phyloP scores from a whole-genome alignment of 73 alveolate species.

The Paraurostyla sp. region DNA sequence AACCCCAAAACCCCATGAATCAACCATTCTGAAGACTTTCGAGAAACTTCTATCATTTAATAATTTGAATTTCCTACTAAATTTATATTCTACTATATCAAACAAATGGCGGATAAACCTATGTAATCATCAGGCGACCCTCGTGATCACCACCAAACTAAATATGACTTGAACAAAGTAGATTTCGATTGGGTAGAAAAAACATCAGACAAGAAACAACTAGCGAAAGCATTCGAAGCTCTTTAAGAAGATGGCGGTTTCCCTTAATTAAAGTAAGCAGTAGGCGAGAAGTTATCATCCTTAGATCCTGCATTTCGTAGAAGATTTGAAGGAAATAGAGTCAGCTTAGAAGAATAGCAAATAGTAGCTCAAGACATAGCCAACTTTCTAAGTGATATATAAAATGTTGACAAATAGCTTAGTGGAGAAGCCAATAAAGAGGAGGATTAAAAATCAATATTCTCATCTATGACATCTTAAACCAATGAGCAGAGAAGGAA shows the following conservation, averaged over 20 bases:
- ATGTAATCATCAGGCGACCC: slow-evolving; percentile 34
- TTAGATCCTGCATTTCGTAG: slow-evolving; percentile 70
- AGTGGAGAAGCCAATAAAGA: not conserved
- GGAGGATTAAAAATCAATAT: not conserved
- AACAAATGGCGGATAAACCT: not conserved
- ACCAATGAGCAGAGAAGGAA: not conserved
- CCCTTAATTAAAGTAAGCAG: slow-evolving; percentile 68
- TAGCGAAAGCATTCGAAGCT: slow-evolving; percentile 76
- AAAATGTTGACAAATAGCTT: slow-evolving; percentile 55
- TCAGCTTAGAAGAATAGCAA: slow-evolving; percentile 41
- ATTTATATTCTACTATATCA: not conserved
- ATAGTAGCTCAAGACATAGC: slow-evolving; percentile 41
- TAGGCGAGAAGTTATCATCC: slow-evolving; percentile 59
- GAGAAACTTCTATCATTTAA: not conserved
- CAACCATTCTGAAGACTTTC: not conserved
- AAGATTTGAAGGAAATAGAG: slow-evolving; percentile 33
- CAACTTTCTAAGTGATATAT: slow-evolving; percentile 31
- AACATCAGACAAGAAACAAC: slow-evolving; percentile 67
- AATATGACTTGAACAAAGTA: slow-evolving; percentile 65
- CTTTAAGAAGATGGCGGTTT: slow-evolving; percentile 75
- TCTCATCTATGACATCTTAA: not conserved
- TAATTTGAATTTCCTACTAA: not conserved
- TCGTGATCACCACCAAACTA: slow-evolving; percentile 19
- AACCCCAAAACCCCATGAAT: slow-evolving; percentile 24
- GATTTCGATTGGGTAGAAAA: slow-evolving; percentile 79